Evolutionary conservation across 208 protist genomes (phyloP), one percentile per base, ranked within the genome.

Genomic region (Cochliopodium minus): DNA sequence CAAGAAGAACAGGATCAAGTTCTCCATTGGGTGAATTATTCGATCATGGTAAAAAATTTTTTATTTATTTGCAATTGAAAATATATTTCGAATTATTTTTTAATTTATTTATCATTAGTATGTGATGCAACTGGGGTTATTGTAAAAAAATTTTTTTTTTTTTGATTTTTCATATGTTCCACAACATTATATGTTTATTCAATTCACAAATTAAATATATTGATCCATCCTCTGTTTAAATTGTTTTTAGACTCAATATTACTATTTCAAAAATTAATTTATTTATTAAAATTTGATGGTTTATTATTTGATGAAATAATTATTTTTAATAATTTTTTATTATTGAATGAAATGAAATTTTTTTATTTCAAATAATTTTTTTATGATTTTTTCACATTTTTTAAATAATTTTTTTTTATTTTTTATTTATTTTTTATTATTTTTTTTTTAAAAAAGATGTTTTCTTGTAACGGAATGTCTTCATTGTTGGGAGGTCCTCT

Each of bases 11-110:
- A 9, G 73, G 77, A 26, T 72, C 78, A 1, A 72, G 70, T 23
- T 86, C 82, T 33, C 86, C 89, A 1, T 71, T 95, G 2, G 89
- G 89, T 25, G 85, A 93, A 59, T 67, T 93, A 15, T 93, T 93
- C 58, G 89, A 95, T 59, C 89, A 95, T 76, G 89, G 88, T n/a
- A n/a, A n/a, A n/a, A n/a, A n/a, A n/a, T n/a, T n/a, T n/a, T n/a
- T n/a, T n/a, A n/a, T n/a, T n/a, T n/a, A n/a, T n/a, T n/a, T n/a
- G n/a, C n/a, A n/a, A n/a, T n/a, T n/a, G n/a, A n/a, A n/a, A n/a
- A n/a, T n/a, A n/a, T n/a, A n/a, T n/a, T n/a, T n/a, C n/a, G n/a
- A n/a, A n/a, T n/a, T n/a, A n/a, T n/a, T n/a, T n/a, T n/a, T n/a
- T n/a, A n/a, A n/a, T n/a, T n/a, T n/a, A n/a, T n/a, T n/a, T n/a